A percentile compares a stretch with the other conserved stretches of the same genome.
Conservation (phyloP, 352 stramenopile species). For the Nothophytophthora sp. region DNA sequence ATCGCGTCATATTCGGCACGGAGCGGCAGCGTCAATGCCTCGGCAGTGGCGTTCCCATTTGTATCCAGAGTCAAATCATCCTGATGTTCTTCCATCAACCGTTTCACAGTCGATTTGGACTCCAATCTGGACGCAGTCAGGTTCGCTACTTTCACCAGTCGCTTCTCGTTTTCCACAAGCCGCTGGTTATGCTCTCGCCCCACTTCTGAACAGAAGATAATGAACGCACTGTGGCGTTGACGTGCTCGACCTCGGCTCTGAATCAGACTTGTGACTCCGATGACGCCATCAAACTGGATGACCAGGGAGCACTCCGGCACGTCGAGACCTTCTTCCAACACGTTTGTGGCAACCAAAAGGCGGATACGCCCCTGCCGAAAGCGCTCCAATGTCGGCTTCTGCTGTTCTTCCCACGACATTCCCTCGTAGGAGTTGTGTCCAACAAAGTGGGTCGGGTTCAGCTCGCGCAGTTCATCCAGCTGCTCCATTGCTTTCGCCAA, state of each 20-base stretch:
- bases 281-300: slow-evolving; percentile 75
- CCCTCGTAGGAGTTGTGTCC: slow-evolving; percentile 82
- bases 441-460: slow-evolving; percentile 80
- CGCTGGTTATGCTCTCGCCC: slow-evolving; percentile 41
- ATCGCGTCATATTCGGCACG: slow-evolving; percentile 22
- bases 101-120: slow-evolving; percentile 45
- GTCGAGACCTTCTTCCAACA: slow-evolving; percentile 80
- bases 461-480: slow-evolving; percentile 43
- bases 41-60: background rate
- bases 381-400: slow-evolving; percentile 64
- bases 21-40: slow-evolving; percentile 3
- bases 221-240: slow-evolving; percentile 55
- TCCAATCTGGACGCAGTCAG: slow-evolving; percentile 31
- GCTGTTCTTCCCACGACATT: slow-evolving; percentile 83
- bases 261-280: slow-evolving; percentile 73
- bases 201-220: slow-evolving; percentile 61
- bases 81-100: slow-evolving; percentile 31
- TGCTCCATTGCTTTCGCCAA: slow-evolving; percentile 68
- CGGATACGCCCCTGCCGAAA: slow-evolving; percentile 72
- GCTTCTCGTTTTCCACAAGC: slow-evolving; percentile 60
- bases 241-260: slow-evolving; percentile 75
- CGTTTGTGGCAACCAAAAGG: slow-evolving; percentile 77
- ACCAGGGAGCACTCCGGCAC: slow-evolving; percentile 79
- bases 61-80: slow-evolving; percentile 2
- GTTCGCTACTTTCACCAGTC: slow-evolving; percentile 42